These are phyloP conservation scores for Fusarium chaquense DNA, from an alignment of 2,329 filamentous ascomycete genomes.

Conservation along the genomic window DNA sequence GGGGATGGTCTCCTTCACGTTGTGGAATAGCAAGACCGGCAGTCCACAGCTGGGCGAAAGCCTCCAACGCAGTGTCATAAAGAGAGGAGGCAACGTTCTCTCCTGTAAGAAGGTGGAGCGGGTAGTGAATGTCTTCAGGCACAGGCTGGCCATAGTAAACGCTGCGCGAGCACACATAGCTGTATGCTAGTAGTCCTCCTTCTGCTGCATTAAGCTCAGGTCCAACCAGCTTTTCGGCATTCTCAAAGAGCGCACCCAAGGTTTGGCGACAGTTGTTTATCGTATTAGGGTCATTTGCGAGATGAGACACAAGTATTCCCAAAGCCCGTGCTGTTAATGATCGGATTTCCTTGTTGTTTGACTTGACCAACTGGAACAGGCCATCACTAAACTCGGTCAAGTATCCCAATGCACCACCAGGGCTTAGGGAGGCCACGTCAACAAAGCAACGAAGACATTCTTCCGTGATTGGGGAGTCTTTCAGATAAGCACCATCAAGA, in stretches of 20 bases:
- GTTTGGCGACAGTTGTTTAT: slow-evolving; percentile 46
- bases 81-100: slow-evolving; percentile 52
- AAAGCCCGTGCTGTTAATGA: slow-evolving; percentile 75
- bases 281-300: slow-evolving; percentile 54
- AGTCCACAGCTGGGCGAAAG: slow-evolving; percentile 61
- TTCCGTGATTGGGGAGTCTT: slow-evolving; percentile 57
- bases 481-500: slow-evolving; percentile 67
- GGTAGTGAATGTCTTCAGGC: slow-evolving; percentile 48
- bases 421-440: slow-evolving; percentile 63
- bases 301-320: slow-evolving; percentile 81
- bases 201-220: slow-evolving; percentile 60
- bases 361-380: slow-evolving; percentile 72
- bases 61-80: slow-evolving; percentile 59
- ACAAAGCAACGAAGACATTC: slow-evolving; percentile 66
- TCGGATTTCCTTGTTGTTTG: slow-evolving; percentile 78
- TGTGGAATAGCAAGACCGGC: slow-evolving; percentile 56
- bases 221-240: slow-evolving; percentile 57
- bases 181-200: slow-evolving; percentile 60
- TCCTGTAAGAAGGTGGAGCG: slow-evolving; percentile 50
- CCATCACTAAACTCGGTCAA: slow-evolving; percentile 63
- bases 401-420: slow-evolving; percentile 63
- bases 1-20: slow-evolving; percentile 46
- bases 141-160: slow-evolving; percentile 57
- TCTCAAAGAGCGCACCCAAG: slow-evolving; percentile 59
- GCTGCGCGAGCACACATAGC: slow-evolving; percentile 58